phyloP scores from a whole-genome alignment of 2,329 filamentous ascomycete species.

The Elsinoe ampelina region DNA sequence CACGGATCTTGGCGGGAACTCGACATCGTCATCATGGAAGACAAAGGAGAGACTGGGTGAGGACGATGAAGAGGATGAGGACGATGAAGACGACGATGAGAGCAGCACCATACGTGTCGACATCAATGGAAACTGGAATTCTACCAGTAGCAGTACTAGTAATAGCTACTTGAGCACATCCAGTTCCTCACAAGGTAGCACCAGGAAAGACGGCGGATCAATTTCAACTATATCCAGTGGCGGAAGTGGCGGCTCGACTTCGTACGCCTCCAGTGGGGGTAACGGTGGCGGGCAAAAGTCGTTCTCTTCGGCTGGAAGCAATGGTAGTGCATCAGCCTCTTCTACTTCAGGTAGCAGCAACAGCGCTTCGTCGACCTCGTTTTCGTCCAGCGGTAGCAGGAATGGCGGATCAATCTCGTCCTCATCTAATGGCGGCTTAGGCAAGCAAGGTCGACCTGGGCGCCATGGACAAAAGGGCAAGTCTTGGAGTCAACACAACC shows the following conservation, averaged over 20 bases:
- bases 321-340: neutral
- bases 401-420: neutral
- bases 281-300: neutral
- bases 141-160: neutral
- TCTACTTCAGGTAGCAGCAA: neutral
- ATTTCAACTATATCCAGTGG: neutral
- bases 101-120: neutral
- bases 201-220: neutral
- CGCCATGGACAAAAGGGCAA: neutral
- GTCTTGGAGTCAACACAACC: too few species aligned
- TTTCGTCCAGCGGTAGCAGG: neutral
- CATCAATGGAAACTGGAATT: neutral
- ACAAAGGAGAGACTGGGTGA: neutral
- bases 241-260: neutral
- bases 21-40: neutral
- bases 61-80: neutral
- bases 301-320: neutral
- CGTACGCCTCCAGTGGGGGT: neutral
- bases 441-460: neutral
- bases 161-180: neutral
- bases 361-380: neutral
- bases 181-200: neutral
- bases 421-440: neutral
- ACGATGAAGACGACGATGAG: neutral
- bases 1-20: neutral